These are phyloP conservation scores for Plasmodium falciparum DNA, from an alignment of 169 alveolate species.

Conservation along the genomic window DNA sequence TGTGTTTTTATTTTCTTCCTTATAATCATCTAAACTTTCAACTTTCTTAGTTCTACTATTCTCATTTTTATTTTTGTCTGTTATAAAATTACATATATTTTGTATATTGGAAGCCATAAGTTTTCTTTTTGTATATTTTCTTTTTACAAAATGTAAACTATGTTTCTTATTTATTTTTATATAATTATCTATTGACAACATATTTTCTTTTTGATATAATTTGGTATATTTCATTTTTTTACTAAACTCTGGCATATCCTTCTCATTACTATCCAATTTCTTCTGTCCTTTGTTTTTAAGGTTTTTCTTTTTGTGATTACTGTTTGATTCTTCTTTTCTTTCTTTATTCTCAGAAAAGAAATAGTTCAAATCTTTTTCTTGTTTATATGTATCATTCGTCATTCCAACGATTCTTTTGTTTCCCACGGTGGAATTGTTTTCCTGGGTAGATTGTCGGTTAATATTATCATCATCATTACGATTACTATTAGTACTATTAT, in stretches of 20 bases:
- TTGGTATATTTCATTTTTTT: conserved; percentile 47
- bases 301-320: conserved; percentile 14
- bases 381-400: not conserved
- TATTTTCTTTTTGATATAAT: conserved; percentile 50
- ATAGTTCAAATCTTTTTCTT: not conserved
- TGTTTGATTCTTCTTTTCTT: not conserved
- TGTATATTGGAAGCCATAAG: conserved; percentile 15
- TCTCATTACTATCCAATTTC: conserved; percentile 19
- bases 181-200: conserved; percentile 40
- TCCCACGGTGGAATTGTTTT: too few species aligned
- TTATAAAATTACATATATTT: conserved; percentile 21
- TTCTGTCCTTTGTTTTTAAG: not conserved
- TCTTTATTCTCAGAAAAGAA: conserved; percentile 10
- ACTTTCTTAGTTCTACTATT: not conserved
- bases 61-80: conserved; percentile 1
- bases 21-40: not conserved
- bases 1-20: not conserved
- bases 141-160: not conserved
- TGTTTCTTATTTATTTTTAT: conserved; percentile 23
- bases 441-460: too few species aligned
- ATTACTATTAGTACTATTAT: not conserved
- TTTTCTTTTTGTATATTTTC: conserved; percentile 5
- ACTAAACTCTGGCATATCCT: not conserved
- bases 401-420: too few species aligned
- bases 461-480: not conserved